phyloP scores from a whole-genome alignment of 352 stramenopile genomes.

The Phytopythium cucurbitacearum region DNA sequence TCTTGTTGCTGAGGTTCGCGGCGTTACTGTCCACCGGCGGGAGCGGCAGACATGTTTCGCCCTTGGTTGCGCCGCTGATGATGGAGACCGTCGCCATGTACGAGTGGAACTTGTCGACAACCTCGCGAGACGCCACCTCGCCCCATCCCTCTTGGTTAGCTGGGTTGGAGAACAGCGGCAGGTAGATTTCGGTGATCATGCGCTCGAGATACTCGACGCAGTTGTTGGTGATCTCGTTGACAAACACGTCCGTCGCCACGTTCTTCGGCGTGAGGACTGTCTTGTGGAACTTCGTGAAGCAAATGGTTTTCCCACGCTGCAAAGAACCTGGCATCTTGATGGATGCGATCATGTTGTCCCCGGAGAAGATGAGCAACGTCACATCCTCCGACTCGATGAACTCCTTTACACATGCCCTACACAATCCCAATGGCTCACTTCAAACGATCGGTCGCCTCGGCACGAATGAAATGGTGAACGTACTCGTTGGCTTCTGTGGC shows the following conservation, averaged over 20 bases:
- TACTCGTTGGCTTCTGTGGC: conserved; percentile 80
- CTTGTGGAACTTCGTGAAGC: conserved; percentile 90
- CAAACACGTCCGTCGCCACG: conserved; percentile 82
- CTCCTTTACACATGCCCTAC: conserved; percentile 77
- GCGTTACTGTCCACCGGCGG: conserved; percentile 88
- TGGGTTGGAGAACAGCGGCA: conserved; percentile 94
- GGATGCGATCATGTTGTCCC: conserved; percentile 78
- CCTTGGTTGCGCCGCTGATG: conserved; percentile 95
- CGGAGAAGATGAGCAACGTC: conserved; percentile 86
- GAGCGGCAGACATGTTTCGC: conserved; percentile 95
- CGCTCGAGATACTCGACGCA: conserved; percentile 95
- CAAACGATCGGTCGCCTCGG: neutral
- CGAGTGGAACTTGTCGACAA: conserved; percentile 96
- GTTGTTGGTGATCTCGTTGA: conserved; percentile 83
- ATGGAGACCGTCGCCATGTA: conserved; percentile 96
- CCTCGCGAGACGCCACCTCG: conserved; percentile 94
- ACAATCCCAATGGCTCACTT: neutral
- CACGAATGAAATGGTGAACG: conserved; percentile 5
- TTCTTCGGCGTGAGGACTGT: conserved; percentile 76
- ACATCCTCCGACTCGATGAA: conserved; percentile 88
- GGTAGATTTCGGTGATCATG: conserved; percentile 92
- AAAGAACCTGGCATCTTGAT: conserved; percentile 88
- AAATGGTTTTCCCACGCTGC: conserved; percentile 87
- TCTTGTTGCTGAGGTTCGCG: conserved; percentile 86
- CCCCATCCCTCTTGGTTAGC: conserved; percentile 95